Conservation (phyloP, 768 basidiomycete species). For the Leccinum ochraceum region DNA sequence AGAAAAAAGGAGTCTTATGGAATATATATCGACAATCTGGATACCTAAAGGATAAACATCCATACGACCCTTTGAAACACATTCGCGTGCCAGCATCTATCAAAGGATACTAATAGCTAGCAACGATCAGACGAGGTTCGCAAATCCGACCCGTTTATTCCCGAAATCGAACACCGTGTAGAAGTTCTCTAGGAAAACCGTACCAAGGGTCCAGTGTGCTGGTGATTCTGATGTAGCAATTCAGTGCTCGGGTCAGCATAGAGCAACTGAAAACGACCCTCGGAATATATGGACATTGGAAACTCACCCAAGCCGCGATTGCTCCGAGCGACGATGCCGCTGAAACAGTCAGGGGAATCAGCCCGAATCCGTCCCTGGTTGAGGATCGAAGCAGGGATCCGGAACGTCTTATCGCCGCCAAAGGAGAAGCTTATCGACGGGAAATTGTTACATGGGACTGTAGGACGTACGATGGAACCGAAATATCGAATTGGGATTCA, state of each 20-base stretch:
- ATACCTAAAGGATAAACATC: too few species aligned
- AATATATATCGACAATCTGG: too few species aligned
- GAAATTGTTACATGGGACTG: neutral
- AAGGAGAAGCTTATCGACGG: neutral
- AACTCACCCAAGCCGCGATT: neutral
- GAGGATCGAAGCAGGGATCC: neutral
- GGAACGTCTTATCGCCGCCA: neutral
- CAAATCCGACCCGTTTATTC: neutral
- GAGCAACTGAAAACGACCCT: too few species aligned
- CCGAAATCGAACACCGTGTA: neutral
- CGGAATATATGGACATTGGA: too few species aligned
- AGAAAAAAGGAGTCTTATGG: too few species aligned
- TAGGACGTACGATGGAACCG: neutral
- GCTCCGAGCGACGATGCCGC: neutral
- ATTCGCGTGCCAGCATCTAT: too few species aligned
- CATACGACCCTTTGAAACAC: too few species aligned
- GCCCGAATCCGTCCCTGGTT: neutral
- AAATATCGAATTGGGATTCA: neutral
- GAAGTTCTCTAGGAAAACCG: neutral
- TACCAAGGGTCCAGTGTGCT: neutral
- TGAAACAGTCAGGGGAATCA: neutral
- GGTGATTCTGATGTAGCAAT: neutral
- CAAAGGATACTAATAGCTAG: too few species aligned
- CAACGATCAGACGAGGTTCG: neutral
- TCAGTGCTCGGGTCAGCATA: neutral